Evolutionary conservation across 345 rosid species (phyloP), one percentile per base, ranked within the genome.

Genomic region (Isatis tinctoria): DNA sequence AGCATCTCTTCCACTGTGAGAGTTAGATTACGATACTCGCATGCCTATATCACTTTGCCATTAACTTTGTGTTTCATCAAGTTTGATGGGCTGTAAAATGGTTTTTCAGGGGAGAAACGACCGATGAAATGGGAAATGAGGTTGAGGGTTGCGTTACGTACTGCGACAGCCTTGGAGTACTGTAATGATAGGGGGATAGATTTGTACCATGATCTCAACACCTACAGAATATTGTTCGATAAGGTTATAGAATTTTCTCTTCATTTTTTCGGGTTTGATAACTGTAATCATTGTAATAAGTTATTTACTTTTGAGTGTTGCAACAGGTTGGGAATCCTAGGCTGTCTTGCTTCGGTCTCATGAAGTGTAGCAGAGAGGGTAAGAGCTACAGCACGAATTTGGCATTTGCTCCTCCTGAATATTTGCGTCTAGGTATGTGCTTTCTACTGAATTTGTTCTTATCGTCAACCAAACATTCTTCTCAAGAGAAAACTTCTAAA

Each of bases 101-200:
- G 44, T 24, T 28, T 65, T 47, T 26, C 73, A 92, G 99, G 99
- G 99, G 99, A 95, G 78, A 89, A 80, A 69, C 90, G 87, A 76
- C 99, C 98, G 3, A 95, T 95, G 99, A 90, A 90, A 85, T 95
- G 98, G 99, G 88, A 92, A 75, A 95, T 88, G 94, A 89, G 98
- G 75, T 70, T 92, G 76, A 84, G 96, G 60, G 99, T 92, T 80
- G 96, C 98, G n/a, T 76, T 90, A 26, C 85, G 79, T 77, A 76
- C 88, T 82, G 96, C 96, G 6, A 88, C 82, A 79, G 97, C 99
- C 9, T 75, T 95, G 73, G 97, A 95, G 32, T 92, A 87, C 60
- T 95, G 98, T 68, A 80, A 90, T 80, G 84, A 85, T 71, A 86
- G 78, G 69, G 99, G 98, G 36, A 82, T 96, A 80, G 89, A 88